These are phyloP conservation scores for Monascus ruber DNA, from an alignment of 2,329 filamentous ascomycete species.

Conservation along the genomic window DNA sequence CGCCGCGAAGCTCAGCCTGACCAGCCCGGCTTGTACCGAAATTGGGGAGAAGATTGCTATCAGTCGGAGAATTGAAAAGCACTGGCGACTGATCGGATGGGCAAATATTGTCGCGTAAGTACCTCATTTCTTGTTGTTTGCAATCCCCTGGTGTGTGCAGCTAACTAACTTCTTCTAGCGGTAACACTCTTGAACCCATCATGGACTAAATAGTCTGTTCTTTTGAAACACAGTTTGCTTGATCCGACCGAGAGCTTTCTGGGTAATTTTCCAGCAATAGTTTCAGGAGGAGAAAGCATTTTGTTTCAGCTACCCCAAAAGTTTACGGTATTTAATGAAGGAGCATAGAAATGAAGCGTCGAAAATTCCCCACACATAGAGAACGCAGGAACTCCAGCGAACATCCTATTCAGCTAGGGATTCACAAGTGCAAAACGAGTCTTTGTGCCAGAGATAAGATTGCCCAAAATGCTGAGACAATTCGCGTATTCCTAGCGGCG, in stretches of 20 bases:
- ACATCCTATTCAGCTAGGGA: slow-evolving; percentile 1
- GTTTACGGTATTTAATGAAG: slow-evolving; percentile 17
- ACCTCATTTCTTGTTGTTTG: neutral
- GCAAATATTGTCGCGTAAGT: slow-evolving; percentile 58
- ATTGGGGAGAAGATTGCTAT: slow-evolving; percentile 97
- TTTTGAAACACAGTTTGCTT: no score
- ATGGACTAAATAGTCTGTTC: slow-evolving; percentile 20
- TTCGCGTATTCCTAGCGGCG: no score
- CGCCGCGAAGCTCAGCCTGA: slow-evolving; percentile 87
- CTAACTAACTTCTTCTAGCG: slow-evolving; percentile 18
- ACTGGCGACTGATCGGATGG: slow-evolving; percentile 94
- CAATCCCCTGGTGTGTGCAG: slow-evolving; percentile 1
- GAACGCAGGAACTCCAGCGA: slow-evolving; percentile 15
- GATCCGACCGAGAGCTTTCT: no score
- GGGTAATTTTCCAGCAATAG: slow-evolving; percentile 7
- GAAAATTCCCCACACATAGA: slow-evolving; percentile 22
- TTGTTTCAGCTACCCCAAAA: slow-evolving; percentile 9
- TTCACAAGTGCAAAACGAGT: neutral
- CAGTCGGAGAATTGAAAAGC: slow-evolving; percentile 94
- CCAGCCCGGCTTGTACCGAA: slow-evolving; percentile 89
- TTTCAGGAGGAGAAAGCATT: slow-evolving; percentile 2
- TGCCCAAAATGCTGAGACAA: no score
- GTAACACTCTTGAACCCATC: slow-evolving; percentile 37
- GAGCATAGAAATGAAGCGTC: slow-evolving; percentile 14
- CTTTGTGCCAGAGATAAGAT: slow-evolving; percentile 6